phyloP scores from a whole-genome alignment of 2,329 filamentous ascomycete genomes.

The Lachnellula suecica region DNA sequence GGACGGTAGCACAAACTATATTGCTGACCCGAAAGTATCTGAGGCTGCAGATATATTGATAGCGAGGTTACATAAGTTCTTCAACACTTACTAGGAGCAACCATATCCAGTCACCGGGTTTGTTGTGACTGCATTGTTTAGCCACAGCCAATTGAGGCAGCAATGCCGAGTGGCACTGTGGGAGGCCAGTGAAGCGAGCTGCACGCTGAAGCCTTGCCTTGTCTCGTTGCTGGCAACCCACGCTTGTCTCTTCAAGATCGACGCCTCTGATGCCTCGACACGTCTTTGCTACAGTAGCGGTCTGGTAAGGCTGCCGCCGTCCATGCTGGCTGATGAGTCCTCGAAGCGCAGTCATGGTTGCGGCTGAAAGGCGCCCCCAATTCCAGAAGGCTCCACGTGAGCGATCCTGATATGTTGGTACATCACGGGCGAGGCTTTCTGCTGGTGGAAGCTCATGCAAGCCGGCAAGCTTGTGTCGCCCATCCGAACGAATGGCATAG shows the following conservation, averaged over 20 bases:
- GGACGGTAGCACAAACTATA: too few species aligned
- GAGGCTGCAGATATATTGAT: too few species aligned
- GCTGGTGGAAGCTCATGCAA: neutral
- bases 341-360: neutral
- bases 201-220: neutral
- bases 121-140: neutral
- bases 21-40: too few species aligned
- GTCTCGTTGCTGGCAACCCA: neutral
- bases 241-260: neutral
- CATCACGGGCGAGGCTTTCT: neutral
- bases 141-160: neutral
- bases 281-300: neutral
- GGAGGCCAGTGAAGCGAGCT: neutral
- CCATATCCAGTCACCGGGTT: neutral
- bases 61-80: too few species aligned
- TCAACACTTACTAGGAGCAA: neutral
- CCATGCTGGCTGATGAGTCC: neutral
- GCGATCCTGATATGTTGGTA: neutral
- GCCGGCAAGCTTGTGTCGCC: neutral
- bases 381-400: neutral
- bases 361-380: neutral
- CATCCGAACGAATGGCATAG: neutral
- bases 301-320: neutral
- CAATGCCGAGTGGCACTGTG: neutral
- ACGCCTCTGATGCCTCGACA: neutral